Base-by-base conservation (phyloP, 495 filamentous ascomycete genomes). In the Lasiosphaeris hirsuta region DNA sequence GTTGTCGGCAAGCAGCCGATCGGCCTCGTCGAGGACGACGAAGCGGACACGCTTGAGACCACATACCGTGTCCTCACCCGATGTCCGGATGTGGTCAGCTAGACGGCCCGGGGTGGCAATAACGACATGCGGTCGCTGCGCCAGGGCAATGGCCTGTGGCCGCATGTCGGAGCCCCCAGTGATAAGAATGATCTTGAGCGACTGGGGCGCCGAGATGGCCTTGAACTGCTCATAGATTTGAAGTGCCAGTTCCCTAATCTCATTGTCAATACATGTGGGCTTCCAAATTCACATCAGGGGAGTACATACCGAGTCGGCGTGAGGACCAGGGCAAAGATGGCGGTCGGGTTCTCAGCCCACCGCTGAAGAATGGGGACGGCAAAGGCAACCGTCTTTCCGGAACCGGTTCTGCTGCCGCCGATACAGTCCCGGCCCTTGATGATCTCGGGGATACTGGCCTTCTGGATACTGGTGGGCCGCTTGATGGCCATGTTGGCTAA, bases 351-450 rank as follows among this genome's bases (percentile, higher is more conserved):
- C 69, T 88, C 79, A 3, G 94, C 85, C 94, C 92, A 97, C 72
- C 85, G 85, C 67, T 97, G 93, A 49, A 97, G 75, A 46, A 98
- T 94, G 13, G 94, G 94, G 8, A 89, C 90, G 10, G 92, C 86
- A 73, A 98, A 98, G 36, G 94, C 92, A 41, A 96, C 85, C n/a
- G 94, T 98, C 77, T 98, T 98, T 69, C 94, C 94, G n/a, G 93
- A 96, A 74, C 94, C 94, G 3, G 94, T 98, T 54, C 89, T 81
- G 63, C 90, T 96, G 14, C 91, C 90, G 62, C 95, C 94, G 62
- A 98, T 96, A 62, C 92, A 96, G 72, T 97, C 90, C 60, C 87
- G 81, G 4, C 94, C 94, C 66, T 90, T 85, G 51, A 98, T 68
- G 43, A 97, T 96, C 63, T 88, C 86, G 15, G 90, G 90, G 65